These are phyloP conservation scores for Berkeleyomyces rouxiae DNA, from an alignment of 2,329 filamentous ascomycete species.

Conservation along the genomic window DNA sequence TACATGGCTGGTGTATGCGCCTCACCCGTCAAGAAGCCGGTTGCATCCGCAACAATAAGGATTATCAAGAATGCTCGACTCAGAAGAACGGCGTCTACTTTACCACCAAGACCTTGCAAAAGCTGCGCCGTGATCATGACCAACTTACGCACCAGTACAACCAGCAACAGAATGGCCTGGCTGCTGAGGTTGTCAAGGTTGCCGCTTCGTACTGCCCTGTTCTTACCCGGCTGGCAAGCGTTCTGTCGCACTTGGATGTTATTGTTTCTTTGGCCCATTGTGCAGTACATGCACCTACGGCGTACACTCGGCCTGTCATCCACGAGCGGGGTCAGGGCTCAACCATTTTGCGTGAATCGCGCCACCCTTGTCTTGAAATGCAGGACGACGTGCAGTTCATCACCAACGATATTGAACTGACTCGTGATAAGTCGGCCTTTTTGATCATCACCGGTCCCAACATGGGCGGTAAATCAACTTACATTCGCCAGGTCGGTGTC, in stretches of 20 bases:
- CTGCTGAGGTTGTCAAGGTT: conserved; percentile 81
- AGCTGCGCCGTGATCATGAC: conserved; percentile 76
- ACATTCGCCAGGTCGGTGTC: conserved; percentile 92
- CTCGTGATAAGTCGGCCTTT: conserved; percentile 67
- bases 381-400: conserved; percentile 98
- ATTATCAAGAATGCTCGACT: conserved; percentile 88
- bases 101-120: conserved; percentile 67
- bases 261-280: conserved; percentile 88
- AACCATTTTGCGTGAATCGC: conserved; percentile 78
- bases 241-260: conserved; percentile 87
- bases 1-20: conserved; percentile 93
- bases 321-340: conserved; percentile 76
- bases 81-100: conserved; percentile 99
- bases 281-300: conserved; percentile 78
- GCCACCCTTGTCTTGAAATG: conserved; percentile 96
- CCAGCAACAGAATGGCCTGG: conserved; percentile 77
- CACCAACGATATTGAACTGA: conserved; percentile 81
- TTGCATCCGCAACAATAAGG: conserved; percentile 78
- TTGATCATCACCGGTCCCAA: conserved; percentile 95
- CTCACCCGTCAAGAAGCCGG: conserved; percentile 80
- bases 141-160: conserved; percentile 91
- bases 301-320: conserved; percentile 82
- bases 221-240: conserved; percentile 70
- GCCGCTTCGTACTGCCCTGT: conserved; percentile 91
- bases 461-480: conserved; percentile 98